Evolutionary conservation across 495 filamentous ascomycete species (phyloP).

Genomic region (Podospora appendiculata): DNA sequence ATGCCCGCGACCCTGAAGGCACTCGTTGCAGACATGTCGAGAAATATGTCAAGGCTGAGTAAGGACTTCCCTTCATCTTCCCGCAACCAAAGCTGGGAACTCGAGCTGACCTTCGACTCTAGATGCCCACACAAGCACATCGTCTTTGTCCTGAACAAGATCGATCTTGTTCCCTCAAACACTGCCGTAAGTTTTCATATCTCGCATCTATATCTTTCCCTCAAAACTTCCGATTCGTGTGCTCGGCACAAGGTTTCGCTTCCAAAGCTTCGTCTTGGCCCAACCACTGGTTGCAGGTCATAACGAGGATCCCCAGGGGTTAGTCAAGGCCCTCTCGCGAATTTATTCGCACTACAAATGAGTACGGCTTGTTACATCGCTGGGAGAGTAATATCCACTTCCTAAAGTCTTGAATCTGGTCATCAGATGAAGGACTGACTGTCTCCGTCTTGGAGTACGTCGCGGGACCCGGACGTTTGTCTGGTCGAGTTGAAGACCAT

Average conservation of each 20-base stretch:
- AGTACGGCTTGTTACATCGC: slow-evolving; percentile 88
- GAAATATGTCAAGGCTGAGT: slow-evolving; percentile 88
- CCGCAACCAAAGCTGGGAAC: too few relatives aligned
- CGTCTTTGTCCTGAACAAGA: slow-evolving; percentile 75
- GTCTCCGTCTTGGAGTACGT: slow-evolving; percentile 82
- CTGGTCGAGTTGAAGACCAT: slow-evolving; percentile 80
- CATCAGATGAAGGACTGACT: slow-evolving; percentile 54
- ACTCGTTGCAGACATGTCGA: slow-evolving; percentile 87
- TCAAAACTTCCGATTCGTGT: slow-evolving; percentile 1
- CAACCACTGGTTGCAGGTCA: slow-evolving; percentile 3
- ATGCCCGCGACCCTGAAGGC: slow-evolving; percentile 84
- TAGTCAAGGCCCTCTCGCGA: slow-evolving; percentile 82
- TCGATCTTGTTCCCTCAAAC: slow-evolving; percentile 86
- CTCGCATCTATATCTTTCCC: slow-evolving; percentile 10
- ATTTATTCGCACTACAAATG: slow-evolving; percentile 51
- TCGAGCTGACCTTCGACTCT: too few relatives aligned
- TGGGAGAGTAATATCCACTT: slow-evolving; percentile 76
- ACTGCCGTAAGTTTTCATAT: slow-evolving; percentile 73
- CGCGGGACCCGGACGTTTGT: slow-evolving; percentile 55
- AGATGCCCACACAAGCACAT: slow-evolving; percentile 65
- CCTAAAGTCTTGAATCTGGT: slow-evolving; percentile 52
- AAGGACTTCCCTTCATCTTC: too few relatives aligned
- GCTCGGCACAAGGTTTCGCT: not conserved
- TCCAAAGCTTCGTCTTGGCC: slow-evolving; percentile 2
- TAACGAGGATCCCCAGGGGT: slow-evolving; percentile 47